Evolutionary conservation across 1,284 basidiomycete genomes (phyloP), one percentile per base, ranked within the genome.

Genomic region (Cutaneotrichosporon sp.): DNA sequence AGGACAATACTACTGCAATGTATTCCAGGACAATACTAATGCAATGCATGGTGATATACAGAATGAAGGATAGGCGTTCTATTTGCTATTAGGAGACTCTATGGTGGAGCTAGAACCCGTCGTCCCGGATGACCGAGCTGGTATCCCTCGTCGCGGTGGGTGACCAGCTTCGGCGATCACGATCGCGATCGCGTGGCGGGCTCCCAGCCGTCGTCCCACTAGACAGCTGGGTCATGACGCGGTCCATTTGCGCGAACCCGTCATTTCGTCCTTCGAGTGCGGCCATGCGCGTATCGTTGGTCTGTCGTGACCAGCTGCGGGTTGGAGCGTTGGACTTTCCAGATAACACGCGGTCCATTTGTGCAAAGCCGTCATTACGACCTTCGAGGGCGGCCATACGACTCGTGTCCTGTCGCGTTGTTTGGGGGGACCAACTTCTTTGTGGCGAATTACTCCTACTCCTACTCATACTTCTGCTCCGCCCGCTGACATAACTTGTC

Each of bases 381-480:
- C 65, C 65, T 36, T 65, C 64, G n/a, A 55, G 40, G 11, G 64
- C 64, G 14, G 21, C 64, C 64, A 65, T 59, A 22, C 30, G 49
- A 10, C 21, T 26, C 22, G 49, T 22, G 49, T 51, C 49, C 26
- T 51, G 42, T 18, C 16, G 14, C 42, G 18, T 46, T 2, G 18
- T 42, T 6, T 42, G 40, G 13, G 40, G 40, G 14, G 40, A 42
- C 40, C 40, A 18, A 13, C 40, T 46, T 16, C 18, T 16, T 18
- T 18, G 18, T 16, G 16, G 47, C 49, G 58, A 11, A 30, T 32
- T 51, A 7, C 11, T 49, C 0, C 36, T 49, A 22, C 60, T 55
- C 18, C 18, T 16, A 18, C 60, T 55, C 18, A 4, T 16, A 18
- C 42, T 46, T 5, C 4, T 16, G 42, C 40, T 13, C 14, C 40